These are phyloP conservation scores for Lactuca sativa DNA, from an alignment of 129 eudicot species.

Conservation along the genomic window DNA sequence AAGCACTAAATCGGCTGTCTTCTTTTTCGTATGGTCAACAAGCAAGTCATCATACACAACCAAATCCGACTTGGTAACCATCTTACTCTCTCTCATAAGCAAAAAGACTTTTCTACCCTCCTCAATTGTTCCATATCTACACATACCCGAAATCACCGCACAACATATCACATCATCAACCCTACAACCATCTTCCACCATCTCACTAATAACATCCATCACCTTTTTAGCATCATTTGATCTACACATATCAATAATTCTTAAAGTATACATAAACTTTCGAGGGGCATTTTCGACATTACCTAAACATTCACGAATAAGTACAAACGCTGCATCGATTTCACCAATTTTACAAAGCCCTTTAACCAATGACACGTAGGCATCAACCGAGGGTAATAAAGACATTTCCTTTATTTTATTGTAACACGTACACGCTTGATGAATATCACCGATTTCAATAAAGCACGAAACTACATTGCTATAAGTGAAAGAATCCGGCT, in stretches of 20 bases:
- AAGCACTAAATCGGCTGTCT: constrained; percentile 79
- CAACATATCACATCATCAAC: constrained; percentile 50
- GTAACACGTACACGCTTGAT: constrained; percentile 69
- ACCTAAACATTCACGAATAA: constrained; percentile 84
- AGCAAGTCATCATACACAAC: constrained; percentile 83
- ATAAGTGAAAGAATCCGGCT: constrained; percentile 60
- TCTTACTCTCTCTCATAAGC: constrained; percentile 49
- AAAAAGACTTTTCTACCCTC: constrained; percentile 76
- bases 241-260: constrained; percentile 70
- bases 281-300: constrained; percentile 65
- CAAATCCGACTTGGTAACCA: constrained; percentile 63
- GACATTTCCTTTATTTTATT: constrained; percentile 58
- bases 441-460: constrained; percentile 45
- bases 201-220: constrained; percentile 63
- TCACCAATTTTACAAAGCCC: constrained; percentile 74
- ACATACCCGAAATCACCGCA: constrained; percentile 79
- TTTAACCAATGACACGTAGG: constrained; percentile 67
- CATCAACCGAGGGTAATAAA: constrained; percentile 55
- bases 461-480: constrained; percentile 60
- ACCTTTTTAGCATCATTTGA: constrained; percentile 63
- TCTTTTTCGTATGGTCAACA: constrained; percentile 81
- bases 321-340: constrained; percentile 69
- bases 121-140: constrained; percentile 82
- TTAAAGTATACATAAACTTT: constrained; percentile 71
- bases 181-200: constrained; percentile 63